Evolutionary conservation across 441 rosid genomes (phyloP).

Genomic region (Euphorbia corollata): DNA sequence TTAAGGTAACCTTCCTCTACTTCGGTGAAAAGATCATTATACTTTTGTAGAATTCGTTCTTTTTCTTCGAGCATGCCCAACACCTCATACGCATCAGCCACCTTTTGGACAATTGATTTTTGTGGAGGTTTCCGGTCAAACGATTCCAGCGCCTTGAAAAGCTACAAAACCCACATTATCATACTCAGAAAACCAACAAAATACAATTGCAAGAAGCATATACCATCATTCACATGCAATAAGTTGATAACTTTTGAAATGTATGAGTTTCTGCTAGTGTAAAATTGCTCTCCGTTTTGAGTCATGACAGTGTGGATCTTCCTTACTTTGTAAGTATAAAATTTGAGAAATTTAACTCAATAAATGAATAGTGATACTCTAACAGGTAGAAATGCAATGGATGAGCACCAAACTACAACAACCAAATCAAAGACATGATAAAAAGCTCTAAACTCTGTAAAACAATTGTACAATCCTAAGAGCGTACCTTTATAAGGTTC

Average conservation of each 20-base stretch:
- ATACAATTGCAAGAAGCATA: background rate
- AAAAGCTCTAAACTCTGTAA: background rate
- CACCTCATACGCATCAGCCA: slow-evolving; percentile 73
- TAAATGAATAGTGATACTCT: background rate
- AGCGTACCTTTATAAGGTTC: slow-evolving; percentile 57
- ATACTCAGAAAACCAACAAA: background rate
- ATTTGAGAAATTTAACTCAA: background rate
- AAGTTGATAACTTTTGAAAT: no score
- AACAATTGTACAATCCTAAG: no score
- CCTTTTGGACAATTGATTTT: slow-evolving; percentile 61
- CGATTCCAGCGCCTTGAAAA: slow-evolving; percentile 76
- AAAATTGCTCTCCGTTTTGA: no score
- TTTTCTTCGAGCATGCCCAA: slow-evolving; percentile 64
- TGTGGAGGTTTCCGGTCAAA: slow-evolving; percentile 73
- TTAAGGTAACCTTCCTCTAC: no score
- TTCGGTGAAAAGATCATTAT: slow-evolving; percentile 38
- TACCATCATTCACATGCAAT: background rate
- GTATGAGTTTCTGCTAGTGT: no score
- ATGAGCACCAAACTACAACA: slow-evolving; percentile 2
- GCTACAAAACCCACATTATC: slow-evolving; percentile 36
- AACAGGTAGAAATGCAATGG: background rate
- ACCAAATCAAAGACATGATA: background rate
- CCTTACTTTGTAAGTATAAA: no score
- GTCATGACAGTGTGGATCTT: no score
- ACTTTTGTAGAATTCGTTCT: slow-evolving; percentile 51